These are phyloP conservation scores for Mediolabrus comicus DNA, from an alignment of 108 stramenopile genomes.

Conservation along the genomic window DNA sequence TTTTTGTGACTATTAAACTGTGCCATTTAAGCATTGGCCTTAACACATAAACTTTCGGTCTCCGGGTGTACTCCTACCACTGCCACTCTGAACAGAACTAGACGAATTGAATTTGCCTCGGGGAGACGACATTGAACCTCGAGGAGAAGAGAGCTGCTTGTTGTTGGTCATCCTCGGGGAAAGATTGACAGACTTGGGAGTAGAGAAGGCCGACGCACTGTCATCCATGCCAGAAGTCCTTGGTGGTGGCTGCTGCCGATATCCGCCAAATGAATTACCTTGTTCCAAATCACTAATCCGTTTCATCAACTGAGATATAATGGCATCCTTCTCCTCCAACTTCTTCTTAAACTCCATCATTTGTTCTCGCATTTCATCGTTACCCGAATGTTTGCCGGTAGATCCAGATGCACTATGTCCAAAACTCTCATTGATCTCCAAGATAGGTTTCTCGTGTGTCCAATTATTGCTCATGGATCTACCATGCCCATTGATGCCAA, in stretches of 20 bases:
- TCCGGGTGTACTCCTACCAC: too few relatives aligned
- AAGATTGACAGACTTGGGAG: neutral
- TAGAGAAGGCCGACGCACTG: neutral
- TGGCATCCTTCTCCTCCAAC: slow-evolving; percentile 43
- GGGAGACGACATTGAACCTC: too few relatives aligned
- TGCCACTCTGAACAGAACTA: neutral
- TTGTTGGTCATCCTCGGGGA: neutral
- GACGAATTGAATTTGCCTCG: too few relatives aligned
- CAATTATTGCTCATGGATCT: neutral
- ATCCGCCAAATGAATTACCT: neutral
- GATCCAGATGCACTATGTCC: neutral
- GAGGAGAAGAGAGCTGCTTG: too few relatives aligned
- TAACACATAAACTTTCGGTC: too few relatives aligned
- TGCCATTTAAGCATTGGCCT: too few relatives aligned
- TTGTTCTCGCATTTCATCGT: slow-evolving; percentile 31
- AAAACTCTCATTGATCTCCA: neutral
- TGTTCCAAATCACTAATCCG: slow-evolving; percentile 36
- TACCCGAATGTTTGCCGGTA: neutral
- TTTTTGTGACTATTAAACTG: too few relatives aligned
- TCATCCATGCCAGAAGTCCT: neutral
- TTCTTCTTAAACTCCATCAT: slow-evolving; percentile 18
- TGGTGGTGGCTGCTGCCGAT: neutral
- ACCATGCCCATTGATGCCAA: too few relatives aligned
- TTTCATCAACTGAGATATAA: slow-evolving; percentile 39
- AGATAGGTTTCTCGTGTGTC: slow-evolving; percentile 7